Evolutionary conservation across 352 stramenopile genomes (phyloP), one percentile per base, ranked within the genome.

Genomic region (Phytophthora agathidicida): DNA sequence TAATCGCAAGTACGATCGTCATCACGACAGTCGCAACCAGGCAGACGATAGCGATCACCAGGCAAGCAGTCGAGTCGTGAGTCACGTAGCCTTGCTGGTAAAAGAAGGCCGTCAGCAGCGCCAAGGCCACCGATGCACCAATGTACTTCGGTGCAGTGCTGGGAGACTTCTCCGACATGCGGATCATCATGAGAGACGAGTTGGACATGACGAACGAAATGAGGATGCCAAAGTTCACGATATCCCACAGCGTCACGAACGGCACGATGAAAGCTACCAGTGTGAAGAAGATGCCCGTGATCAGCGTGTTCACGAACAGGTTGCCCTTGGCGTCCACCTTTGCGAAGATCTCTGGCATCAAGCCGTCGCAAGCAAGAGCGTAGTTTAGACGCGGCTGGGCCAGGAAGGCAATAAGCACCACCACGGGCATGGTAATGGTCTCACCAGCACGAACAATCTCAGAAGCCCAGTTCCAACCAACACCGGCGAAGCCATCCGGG

Each of bases 381-480:
- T 87, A 96, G 63, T 96, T 89, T 24, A 97, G 71, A 31, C 89
- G 77, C n/a, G 89, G 91, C 45, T 97, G 92, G 30, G 91, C 88
- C 35, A 97, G 63, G 49, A 97, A 86, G 33, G 80, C 88, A 26
- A 97, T 81, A 13, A 98, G 69, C 24, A 97, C 91, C 23, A 97
- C 91, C 11, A 98, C 73, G 0, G 90, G 91, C 52, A 98, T 86
- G 11, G 88, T 97, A 5, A 94, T 49, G 5, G 46, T 49, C 54
- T 77, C 63, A 55, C 67, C 67, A 54, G 66, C 66, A 24, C 66
- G 66, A 11, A 68, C 61, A 13, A 75, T 68, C 27, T 62, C 30
- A 32, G 57, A 54, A 47, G 53, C 58, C 63, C 62, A 71, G 33
- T 62, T 23, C 63, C 51, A 62, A 11, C 61, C 59, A 13, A 65